Base-by-base conservation (phyloP, 208 protist species). In the Leptomonas pyrrhocoris region DNA sequence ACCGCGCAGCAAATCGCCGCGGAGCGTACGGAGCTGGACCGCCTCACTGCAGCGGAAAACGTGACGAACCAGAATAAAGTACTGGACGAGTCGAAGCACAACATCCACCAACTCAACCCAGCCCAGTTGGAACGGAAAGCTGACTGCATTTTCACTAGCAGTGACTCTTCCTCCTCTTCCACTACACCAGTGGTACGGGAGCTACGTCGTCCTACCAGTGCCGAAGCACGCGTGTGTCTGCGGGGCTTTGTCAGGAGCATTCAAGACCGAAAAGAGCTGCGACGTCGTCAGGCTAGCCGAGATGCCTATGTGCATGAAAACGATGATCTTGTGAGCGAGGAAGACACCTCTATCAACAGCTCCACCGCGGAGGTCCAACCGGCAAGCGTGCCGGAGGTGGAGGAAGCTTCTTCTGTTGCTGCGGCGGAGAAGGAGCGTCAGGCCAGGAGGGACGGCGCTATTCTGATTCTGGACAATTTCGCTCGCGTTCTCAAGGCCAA, bases 401-500 rank as follows among this genome's bases (percentile, higher is more conserved):
- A n/a, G n/a, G n/a, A n/a, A n/a, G n/a, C n/a, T n/a, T n/a, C n/a
- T n/a, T n/a, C n/a, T n/a, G n/a, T n/a, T n/a, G n/a, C 11, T 16
- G 58, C 59, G 4, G 34, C 42, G 54, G 49, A 36, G 34, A 11
- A 6, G 23, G 48, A 64, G 51, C 36, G 36, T n/a, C 27, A 31
- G n/a, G 58, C 48, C 12, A 40, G 13, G 49, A 7, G 8, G 34
- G 18, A 7, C 1, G 16, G 30, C 31, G 21, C 43, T 0, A 46
- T 42, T 0, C 46, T 25, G 3, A 28, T 36, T 1, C 58, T 68
- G 5, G 31, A 38, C 7, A 43, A 7, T n/a, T 73, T 77, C 60
- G 57, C 56, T 25, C 40, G 38, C 34, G 50, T 71, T 38, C 21
- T 73, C 38, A 67, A 73, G 23, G 63, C 73, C 48, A 80, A 80